Conservation (phyloP, 495 filamentous ascomycete species). For the Aspergillus cristatus region DNA sequence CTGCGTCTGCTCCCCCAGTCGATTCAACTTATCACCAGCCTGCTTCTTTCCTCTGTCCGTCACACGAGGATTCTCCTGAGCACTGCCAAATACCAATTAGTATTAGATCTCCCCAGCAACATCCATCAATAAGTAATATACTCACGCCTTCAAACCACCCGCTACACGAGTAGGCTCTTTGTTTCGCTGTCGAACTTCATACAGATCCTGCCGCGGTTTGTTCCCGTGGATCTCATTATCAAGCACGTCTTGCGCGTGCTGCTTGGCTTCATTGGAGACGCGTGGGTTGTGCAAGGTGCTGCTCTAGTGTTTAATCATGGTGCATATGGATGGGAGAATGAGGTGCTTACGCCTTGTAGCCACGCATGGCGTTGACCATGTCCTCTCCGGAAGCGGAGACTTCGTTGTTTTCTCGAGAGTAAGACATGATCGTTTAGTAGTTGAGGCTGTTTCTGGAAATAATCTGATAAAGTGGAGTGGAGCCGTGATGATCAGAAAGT, state of each 20-base stretch:
- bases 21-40: constrained; percentile 27
- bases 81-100: constrained; percentile 13
- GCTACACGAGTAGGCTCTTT: constrained; percentile 7
- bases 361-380: constrained; percentile 13
- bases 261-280: constrained; percentile 31
- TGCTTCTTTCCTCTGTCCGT: constrained; percentile 30
- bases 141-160: constrained; percentile 14
- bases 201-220: constrained; percentile 8
- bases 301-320: background rate
- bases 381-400: constrained; percentile 13
- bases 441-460: too few species aligned
- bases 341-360: constrained; percentile 17
- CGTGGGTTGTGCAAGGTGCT: constrained; percentile 35
- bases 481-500: too few species aligned
- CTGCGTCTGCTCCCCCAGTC: constrained; percentile 5
- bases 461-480: too few species aligned
- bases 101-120: background rate
- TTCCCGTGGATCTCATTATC: constrained; percentile 17
- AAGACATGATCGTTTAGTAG: constrained; percentile 15
- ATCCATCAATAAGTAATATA: background rate
- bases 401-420: constrained; percentile 9
- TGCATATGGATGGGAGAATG: background rate
- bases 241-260: constrained; percentile 31
- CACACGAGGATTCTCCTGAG: constrained; percentile 30
- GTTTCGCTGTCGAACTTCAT: constrained; percentile 4